phyloP scores from a whole-genome alignment of 176 grass and related monocot genomes.

The Microstegium vimineum region DNA sequence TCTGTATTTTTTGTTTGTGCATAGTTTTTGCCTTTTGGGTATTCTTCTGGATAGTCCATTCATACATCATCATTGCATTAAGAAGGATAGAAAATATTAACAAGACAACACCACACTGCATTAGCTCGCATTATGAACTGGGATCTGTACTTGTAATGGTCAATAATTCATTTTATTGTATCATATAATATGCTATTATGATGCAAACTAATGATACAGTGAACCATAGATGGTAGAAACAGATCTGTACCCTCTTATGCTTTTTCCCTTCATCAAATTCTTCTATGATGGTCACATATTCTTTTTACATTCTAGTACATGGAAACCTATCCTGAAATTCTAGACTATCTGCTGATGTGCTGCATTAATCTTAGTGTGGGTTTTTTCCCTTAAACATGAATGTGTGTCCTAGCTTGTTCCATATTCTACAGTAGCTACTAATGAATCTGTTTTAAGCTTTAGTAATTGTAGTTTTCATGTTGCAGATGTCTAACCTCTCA shows the following conservation, averaged over 20 bases:
- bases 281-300: not conserved
- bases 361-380: not conserved
- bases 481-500: constrained; percentile 52
- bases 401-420: not conserved
- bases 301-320: not conserved
- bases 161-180: not conserved
- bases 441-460: not conserved
- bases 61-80: not conserved
- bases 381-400: not conserved
- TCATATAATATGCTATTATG: not conserved
- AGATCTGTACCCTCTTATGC: not conserved
- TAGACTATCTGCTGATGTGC: not conserved
- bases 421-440: not conserved
- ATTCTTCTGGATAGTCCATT: not conserved
- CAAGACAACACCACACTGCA: not conserved
- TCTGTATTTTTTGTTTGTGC: not conserved
- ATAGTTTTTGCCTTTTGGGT: not conserved
- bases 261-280: not conserved
- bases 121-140: not conserved
- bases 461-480: constrained; percentile 5
- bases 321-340: not conserved
- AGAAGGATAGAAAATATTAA: not conserved
- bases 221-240: not conserved
- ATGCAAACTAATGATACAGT: not conserved
- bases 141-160: not conserved